Evolutionary conservation across 163 green algal species (phyloP).

Genomic region (Trebouxia gelatinosa): DNA sequence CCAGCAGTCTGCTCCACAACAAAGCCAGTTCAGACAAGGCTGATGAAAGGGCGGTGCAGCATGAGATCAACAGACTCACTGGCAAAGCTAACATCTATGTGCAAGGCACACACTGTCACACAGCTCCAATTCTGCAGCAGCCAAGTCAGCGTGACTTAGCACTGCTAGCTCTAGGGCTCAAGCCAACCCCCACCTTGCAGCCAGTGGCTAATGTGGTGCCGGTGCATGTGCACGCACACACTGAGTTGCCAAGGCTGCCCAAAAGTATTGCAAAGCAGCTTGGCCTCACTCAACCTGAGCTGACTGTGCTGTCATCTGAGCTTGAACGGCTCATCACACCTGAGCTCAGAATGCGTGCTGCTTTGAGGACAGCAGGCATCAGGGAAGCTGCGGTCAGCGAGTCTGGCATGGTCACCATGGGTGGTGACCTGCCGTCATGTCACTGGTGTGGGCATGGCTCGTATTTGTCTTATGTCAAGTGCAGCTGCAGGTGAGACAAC

Average conservation of each 20-base stretch:
- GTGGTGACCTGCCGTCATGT: conserved; percentile 4
- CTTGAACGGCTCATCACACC: conserved; percentile 2
- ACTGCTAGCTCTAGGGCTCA: conserved; percentile 19
- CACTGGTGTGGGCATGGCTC: conserved; percentile 9
- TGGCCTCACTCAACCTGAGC: conserved; percentile 16
- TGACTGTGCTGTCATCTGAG: background rate
- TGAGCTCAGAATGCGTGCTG: conserved; percentile 12
- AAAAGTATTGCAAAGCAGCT: conserved; percentile 9
- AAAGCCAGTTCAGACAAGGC: too few species aligned
- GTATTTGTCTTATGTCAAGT: conserved; percentile 4
- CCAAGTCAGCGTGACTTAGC: conserved; percentile 10
- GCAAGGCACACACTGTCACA: background rate
- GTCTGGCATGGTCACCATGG: background rate
- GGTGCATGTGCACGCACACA: conserved; percentile 7
- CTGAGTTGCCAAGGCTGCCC: background rate
- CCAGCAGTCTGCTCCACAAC: too few species aligned
- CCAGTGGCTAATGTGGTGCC: background rate
- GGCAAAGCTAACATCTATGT: background rate
- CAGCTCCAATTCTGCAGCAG: too few species aligned
- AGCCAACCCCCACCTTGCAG: background rate
- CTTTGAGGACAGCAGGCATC: conserved; percentile 11
- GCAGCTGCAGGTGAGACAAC: conserved; percentile 15
- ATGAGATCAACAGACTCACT: conserved; percentile 23
- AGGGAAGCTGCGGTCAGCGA: conserved; percentile 8
- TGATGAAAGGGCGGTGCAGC: conserved; percentile 17